phyloP scores from a whole-genome alignment of 371 early-diverging fungal genomes.

The Coemansia sp. region DNA sequence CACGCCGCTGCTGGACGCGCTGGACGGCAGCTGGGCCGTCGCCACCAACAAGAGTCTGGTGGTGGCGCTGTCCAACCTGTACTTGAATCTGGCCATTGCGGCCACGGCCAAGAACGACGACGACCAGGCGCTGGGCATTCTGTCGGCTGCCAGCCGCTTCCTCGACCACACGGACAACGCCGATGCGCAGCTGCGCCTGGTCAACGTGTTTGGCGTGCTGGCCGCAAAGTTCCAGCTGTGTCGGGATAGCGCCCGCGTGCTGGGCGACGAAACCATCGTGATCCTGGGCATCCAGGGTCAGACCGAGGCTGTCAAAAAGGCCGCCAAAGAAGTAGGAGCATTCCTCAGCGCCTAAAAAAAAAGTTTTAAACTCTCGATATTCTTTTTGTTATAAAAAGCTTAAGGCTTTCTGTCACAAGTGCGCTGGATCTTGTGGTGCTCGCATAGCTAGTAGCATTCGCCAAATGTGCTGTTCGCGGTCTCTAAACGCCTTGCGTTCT shows the following conservation, averaged over 20 bases:
- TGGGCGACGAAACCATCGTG: slow-evolving; percentile 44
- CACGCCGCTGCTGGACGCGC: slow-evolving; percentile 13
- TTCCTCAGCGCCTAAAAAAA: slow-evolving; percentile 15
- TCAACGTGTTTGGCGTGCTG: slow-evolving; percentile 44
- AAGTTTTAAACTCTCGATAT: neutral
- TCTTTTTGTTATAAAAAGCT: neutral
- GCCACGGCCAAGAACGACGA: slow-evolving; percentile 20
- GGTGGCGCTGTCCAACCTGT: slow-evolving; percentile 27
- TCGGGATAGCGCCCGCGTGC: slow-evolving; percentile 42
- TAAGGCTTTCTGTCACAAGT: no score
- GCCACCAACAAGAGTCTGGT: slow-evolving; percentile 26
- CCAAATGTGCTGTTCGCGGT: slow-evolving; percentile 31
- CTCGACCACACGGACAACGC: slow-evolving; percentile 18
- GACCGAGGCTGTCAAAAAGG: slow-evolving; percentile 19
- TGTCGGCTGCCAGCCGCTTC: slow-evolving; percentile 36
- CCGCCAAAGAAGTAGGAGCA: slow-evolving; percentile 29
- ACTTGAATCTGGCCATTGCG: slow-evolving; percentile 38
- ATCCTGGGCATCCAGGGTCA: slow-evolving; percentile 36
- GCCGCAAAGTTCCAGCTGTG: slow-evolving; percentile 41
- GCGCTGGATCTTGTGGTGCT: no score
- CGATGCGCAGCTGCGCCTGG: slow-evolving; percentile 39
- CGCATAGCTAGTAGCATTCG: slow-evolving; percentile 7
- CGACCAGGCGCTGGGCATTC: slow-evolving; percentile 31
- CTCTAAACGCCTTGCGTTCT: slow-evolving; percentile 19
- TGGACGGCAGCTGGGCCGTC: slow-evolving; percentile 32